Evolutionary conservation across 2,329 filamentous ascomycete species (phyloP), one percentile per base, ranked within the genome.

Genomic region (Phyllosticta capitalensis): DNA sequence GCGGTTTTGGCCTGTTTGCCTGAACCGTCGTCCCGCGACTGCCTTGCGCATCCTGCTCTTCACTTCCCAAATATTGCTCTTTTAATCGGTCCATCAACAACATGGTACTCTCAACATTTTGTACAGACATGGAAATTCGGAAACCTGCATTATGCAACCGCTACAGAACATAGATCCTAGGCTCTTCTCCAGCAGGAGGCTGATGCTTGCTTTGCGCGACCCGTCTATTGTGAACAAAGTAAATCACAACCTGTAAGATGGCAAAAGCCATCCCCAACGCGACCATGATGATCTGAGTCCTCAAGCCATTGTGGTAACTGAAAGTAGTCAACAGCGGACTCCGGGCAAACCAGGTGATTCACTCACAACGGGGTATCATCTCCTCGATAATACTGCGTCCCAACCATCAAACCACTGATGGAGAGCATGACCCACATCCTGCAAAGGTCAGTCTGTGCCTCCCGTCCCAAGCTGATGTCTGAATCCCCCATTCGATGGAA

Each of bases 341-440:
- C 10, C n/a, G 17, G 9, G 9, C 19, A 2, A 17, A 30, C 7
- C 2, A 33, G 7, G 2, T 6, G 7, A 4, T 17, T n/a, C 10
- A 33, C 45, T 57, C 19, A 73, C 67, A 76, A 74, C 2, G 78
- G 75, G 19, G 70, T 65, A 63, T 79, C 76, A 10, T 69, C 65
- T 1, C 65, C 71, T 21, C 73, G 72, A 58, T 80, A 81, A 45
- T 80, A 79, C 62, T 80, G 78, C 9, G 78, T 76, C 0, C 79
- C 79, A 0, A 75, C 76, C 78, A 81, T 80, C 57, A 81, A 61
- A 0, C 79, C 79, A 12, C 68, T 73, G 7, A 78, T 80, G 2
- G 79, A 77, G n/a, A 70, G 74, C 78, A 81, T 80, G 1, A 81
- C 78, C 72, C 72, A 74, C 75, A 77, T 73, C 9, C 54, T 56